phyloP scores from a whole-genome alignment of 2,329 filamentous ascomycete species.

The Pestalotiopsis fici region DNA sequence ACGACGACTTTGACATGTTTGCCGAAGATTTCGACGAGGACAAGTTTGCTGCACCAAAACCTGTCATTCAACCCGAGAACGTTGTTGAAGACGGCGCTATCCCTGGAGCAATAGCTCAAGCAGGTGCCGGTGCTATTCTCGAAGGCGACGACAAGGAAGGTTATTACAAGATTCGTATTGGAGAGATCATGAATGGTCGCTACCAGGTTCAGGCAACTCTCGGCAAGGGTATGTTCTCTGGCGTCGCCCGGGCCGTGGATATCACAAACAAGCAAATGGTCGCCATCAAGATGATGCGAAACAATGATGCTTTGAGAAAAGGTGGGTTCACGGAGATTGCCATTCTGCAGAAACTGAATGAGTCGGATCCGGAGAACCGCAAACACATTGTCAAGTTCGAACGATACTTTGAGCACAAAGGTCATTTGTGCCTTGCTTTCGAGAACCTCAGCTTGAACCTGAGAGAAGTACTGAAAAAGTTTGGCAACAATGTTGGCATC shows the following conservation, averaged over 20 bases:
- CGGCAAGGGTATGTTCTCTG: conserved; percentile 94
- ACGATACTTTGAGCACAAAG: conserved; percentile 88
- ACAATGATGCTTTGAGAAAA: conserved; percentile 90
- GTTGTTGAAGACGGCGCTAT: conserved; percentile 46
- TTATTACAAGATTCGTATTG: conserved; percentile 93
- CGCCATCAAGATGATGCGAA: conserved; percentile 96
- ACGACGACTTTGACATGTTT: conserved; percentile 81
- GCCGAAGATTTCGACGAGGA: conserved; percentile 75
- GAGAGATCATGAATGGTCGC: conserved; percentile 84
- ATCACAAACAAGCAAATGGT: conserved; percentile 74
- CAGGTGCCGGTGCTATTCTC: conserved; percentile 71
- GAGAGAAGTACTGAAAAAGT: conserved; percentile 92
- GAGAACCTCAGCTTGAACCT: conserved; percentile 93
- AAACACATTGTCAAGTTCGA: conserved; percentile 91
- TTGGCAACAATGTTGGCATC: conserved; percentile 91
- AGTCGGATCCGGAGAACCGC: conserved; percentile 83
- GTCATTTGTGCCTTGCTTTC: conserved; percentile 94
- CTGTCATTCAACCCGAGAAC: conserved; percentile 32
- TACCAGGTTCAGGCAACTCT: conserved; percentile 88
- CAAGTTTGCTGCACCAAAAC: conserved; percentile 60
- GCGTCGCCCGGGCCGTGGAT: conserved; percentile 87
- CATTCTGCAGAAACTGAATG: conserved; percentile 84
- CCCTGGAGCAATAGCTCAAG: conserved; percentile 47
- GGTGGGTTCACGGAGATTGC: conserved; percentile 93
- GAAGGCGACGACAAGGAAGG: conserved; percentile 94